Evolutionary conservation across 2,329 filamentous ascomycete species (phyloP), one percentile per base, ranked within the genome.

Genomic region (Colletotrichum limetticola): DNA sequence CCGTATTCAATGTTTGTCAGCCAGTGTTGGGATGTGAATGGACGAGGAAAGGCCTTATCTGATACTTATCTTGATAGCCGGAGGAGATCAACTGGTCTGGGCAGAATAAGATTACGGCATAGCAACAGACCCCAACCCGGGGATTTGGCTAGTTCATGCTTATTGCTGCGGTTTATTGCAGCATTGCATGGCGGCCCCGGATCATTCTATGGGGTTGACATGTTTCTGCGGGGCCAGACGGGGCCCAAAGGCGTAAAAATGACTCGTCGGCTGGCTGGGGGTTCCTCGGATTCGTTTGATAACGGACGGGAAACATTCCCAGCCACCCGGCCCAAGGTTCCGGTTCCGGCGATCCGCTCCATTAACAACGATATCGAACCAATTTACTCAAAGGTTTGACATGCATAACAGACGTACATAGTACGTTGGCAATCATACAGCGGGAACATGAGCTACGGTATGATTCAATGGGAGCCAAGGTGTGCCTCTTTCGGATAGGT

Each of bases 311-410:
- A 72, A 72, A 64, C 49, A 53, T 60, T 49, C 53, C 57, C 59
- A 67, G 52, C 12, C 42, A 53, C 69, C 30, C 30, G 46, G 66
- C 8, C 35, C 53, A 70, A 56, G 67, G 55, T 70, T 72, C 66
- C 66, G 66, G 70, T 70, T 69, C 60, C 70, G 70, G 70, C 70
- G 70, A 70, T 72, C 66, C 56, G 42, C 37, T 49, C 49, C 7
- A 16, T 22, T 19, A 46, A n/a, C 12, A 37, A n/a, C 35, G 55
- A 46, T 35, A 60, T 52, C 16, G 37, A 22, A 56, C 30, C 42
- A 12, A 30, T 24, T 70, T 49, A 60, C 60, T 49, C 55, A 65
- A 19, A 37, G 4, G 32, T 28, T 61, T 70, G 55, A 65, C 55
- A 65, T 53, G 11, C 60, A 53, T 19, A 16, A 4, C 42, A n/a